Base-by-base conservation (phyloP, 192 early-diverging fungal genomes). In the Coemansia sp. region DNA sequence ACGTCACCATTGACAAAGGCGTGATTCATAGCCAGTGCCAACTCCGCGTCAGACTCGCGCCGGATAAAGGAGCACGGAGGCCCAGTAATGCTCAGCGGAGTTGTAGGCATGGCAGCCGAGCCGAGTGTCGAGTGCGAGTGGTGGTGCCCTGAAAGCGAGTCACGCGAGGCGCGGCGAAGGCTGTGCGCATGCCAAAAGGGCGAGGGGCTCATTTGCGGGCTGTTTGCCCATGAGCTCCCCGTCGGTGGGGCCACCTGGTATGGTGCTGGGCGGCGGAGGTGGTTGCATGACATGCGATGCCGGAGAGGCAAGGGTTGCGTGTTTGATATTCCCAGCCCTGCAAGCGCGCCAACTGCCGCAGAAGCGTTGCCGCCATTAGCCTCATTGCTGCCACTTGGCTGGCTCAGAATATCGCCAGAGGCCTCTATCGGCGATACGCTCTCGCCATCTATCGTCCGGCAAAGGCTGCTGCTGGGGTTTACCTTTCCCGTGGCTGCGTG, bases 21-120 rank as follows among this genome's bases (percentile, higher is more conserved):
- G 36, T 62, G 66, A 56, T 82, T 75, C 79, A 82, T 82, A 0
- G 79, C 79, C 63, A 82, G 66, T 24, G 79, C 79, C 55, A 82
- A 67, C 63, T 82, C 79, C 0, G 67, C 73, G 37, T 82, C 79
- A 8, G 79, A 82, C 55, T 82, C 79, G n/a, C 79, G 69, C 18
- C 79, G 69, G 14, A 51, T 67, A 56, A 65, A 63, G 35, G 46
- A 43, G 9, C 36, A 62, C 2, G 43, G 55, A 8, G 72, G 62
- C 46, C 33, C 56, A 37, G 56, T 18, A 3, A 65, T 14, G 20
- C 34, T 42, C 31, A 34, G 62, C 37, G 14, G 26, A 16, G 62
- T 46, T n/a, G 45, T 43, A 10, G 43, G 18, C 61, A 57, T 39
- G 9, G 40, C 51, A 31, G 38, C 31, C 14, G 45, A 63, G 4